These are phyloP conservation scores for Azolla pinnata DNA, from an alignment of 75 land plant genomes.

Conservation along the genomic window DNA sequence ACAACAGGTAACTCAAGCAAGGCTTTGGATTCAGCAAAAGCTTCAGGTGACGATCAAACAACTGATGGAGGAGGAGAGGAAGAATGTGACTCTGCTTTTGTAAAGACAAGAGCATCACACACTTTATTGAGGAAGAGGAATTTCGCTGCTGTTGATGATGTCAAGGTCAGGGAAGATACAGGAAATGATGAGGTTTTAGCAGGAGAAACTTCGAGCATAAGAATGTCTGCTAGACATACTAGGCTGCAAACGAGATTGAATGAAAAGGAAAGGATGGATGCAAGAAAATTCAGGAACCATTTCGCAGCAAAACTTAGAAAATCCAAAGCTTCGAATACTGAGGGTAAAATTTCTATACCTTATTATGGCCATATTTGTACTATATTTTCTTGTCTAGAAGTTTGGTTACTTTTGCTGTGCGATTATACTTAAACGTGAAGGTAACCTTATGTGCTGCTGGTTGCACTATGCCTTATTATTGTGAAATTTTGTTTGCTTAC, in stretches of 20 bases:
- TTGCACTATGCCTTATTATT: too few species aligned
- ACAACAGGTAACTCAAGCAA: not conserved
- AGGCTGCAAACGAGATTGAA: not conserved
- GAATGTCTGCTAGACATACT: not conserved
- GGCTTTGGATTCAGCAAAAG: not conserved
- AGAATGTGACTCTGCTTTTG: not conserved
- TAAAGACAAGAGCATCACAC: not conserved
- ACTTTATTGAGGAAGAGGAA: not conserved
- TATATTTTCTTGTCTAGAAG: not conserved
- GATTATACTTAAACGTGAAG: too few species aligned
- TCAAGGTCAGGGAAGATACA: not conserved
- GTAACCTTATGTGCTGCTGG: too few species aligned
- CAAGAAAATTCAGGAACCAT: not conserved
- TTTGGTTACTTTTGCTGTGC: not conserved
- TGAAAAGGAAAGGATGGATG: not conserved
- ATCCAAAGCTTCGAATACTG: not conserved
- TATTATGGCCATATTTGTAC: not conserved
- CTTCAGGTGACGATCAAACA: not conserved
- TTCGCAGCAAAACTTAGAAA: not conserved
- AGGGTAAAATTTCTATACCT: not conserved
- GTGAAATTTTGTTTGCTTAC: too few species aligned
- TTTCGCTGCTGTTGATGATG: not conserved
- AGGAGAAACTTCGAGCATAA: not conserved
- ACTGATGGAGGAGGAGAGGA: not conserved
- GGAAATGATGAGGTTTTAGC: not conserved